Evolutionary conservation across 208 protist genomes (phyloP).

Genomic region (Leishmania gerbilli): DNA sequence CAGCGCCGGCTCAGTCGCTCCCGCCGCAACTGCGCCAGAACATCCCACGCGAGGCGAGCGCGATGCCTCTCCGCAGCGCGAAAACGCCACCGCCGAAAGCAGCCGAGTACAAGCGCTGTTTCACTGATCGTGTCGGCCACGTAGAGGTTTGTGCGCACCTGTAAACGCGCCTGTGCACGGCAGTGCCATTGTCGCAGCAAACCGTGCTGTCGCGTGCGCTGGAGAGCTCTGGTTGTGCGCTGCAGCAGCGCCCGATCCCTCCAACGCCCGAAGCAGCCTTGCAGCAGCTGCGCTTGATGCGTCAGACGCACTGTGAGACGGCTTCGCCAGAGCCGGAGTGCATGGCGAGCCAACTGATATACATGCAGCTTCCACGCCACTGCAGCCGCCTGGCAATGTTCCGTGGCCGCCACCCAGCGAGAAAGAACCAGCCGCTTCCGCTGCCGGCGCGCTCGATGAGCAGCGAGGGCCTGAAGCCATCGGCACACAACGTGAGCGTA

Average conservation of each 20-base stretch:
- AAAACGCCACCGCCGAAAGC: slow-evolving; percentile 61
- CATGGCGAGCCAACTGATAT: slow-evolving; percentile 6
- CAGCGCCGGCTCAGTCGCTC: slow-evolving; percentile 44
- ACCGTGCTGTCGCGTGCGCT: neutral
- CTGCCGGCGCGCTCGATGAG: slow-evolving; percentile 1
- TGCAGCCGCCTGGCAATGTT: slow-evolving; percentile 1
- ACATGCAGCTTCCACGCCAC: slow-evolving; percentile 13
- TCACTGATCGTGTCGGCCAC: slow-evolving; percentile 76
- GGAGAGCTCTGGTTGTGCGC: slow-evolving; percentile 1
- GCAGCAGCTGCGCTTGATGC: slow-evolving; percentile 9
- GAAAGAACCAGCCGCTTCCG: slow-evolving; percentile 8
- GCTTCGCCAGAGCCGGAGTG: slow-evolving; percentile 15
- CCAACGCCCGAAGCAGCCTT: slow-evolving; percentile 37
- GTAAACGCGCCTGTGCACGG: slow-evolving; percentile 9
- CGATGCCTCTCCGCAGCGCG: slow-evolving; percentile 36
- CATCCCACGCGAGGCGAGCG: slow-evolving; percentile 34
- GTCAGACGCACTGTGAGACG: slow-evolving; percentile 3
- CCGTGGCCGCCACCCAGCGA: slow-evolving; percentile 13
- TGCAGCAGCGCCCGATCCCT: slow-evolving; percentile 16
- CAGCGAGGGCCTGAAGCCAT: slow-evolving; percentile 16
- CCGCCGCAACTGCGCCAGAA: slow-evolving; percentile 53
- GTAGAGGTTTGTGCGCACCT: slow-evolving; percentile 28
- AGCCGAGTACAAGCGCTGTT: slow-evolving; percentile 59
- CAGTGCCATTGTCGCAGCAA: slow-evolving; percentile 27
- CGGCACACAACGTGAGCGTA: slow-evolving; percentile 4